These are phyloP conservation scores for Yamadazyma dushanensis DNA, from an alignment of 1,139 yeast genomes.

Conservation along the genomic window DNA sequence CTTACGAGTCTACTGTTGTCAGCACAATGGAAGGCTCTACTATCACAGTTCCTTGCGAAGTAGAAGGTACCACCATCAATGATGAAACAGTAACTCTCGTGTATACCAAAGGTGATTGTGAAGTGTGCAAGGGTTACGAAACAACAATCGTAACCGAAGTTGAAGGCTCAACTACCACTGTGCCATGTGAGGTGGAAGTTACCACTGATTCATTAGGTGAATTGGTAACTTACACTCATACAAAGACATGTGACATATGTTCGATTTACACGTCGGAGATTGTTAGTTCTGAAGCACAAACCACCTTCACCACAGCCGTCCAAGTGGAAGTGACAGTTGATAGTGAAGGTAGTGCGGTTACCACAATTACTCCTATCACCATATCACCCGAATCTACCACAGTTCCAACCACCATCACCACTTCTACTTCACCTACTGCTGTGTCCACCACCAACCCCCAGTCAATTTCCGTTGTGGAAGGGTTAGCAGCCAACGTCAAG, in stretches of 20 bases:
- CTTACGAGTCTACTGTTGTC: constrained; percentile 4
- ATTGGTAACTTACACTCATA: constrained; percentile 9
- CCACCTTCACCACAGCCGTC: constrained; percentile 9
- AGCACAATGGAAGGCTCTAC: constrained; percentile 10
- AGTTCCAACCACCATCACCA: background rate
- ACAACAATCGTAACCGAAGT: constrained; percentile 10
- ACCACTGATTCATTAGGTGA: constrained; percentile 5
- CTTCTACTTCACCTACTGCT: background rate
- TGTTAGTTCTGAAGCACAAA: constrained; percentile 14
- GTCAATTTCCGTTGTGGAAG: no score
- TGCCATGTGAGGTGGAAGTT: constrained; percentile 13
- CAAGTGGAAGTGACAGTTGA: constrained; percentile 12
- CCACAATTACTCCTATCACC: background rate
- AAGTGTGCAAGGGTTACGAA: constrained; percentile 12
- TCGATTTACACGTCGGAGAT: constrained; percentile 16
- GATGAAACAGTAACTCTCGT: background rate
- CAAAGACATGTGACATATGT: constrained; percentile 9
- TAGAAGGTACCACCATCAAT: constrained; percentile 9
- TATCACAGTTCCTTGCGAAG: constrained; percentile 13
- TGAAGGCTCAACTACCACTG: no score
- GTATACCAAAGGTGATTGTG: constrained; percentile 6
- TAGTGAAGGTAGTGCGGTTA: constrained; percentile 4
- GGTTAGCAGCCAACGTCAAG: no score
- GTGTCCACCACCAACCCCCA: background rate
- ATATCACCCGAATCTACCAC: no score